These are phyloP conservation scores for Amaranthus cruentus DNA, from an alignment of 148 eudicot genomes.

Conservation along the genomic window DNA sequence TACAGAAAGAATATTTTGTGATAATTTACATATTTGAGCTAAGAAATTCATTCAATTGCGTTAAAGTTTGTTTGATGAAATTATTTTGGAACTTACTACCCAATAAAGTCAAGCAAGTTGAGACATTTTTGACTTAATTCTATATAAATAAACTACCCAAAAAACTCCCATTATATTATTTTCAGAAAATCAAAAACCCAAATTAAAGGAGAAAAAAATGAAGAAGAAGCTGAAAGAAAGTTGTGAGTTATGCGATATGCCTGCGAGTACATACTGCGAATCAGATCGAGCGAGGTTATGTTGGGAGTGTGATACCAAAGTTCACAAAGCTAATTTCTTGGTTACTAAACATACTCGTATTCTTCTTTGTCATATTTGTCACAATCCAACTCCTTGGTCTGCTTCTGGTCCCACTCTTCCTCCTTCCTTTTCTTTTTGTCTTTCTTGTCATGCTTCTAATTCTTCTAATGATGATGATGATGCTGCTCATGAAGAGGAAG, in stretches of 20 bases:
- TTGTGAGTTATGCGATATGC: slow-evolving; percentile 36
- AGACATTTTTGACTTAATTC: not conserved
- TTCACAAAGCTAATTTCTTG: slow-evolving; percentile 46
- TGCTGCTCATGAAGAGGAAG: not conserved
- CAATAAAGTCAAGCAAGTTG: not conserved
- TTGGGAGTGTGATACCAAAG: slow-evolving; percentile 42
- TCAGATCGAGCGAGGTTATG: slow-evolving; percentile 40
- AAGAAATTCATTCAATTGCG: too few species aligned
- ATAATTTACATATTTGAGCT: too few species aligned
- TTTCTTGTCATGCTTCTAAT: slow-evolving; percentile 5
- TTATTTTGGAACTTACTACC: too few species aligned
- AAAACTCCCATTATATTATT: not conserved
- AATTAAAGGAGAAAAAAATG: not conserved
- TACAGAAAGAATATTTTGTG: too few species aligned
- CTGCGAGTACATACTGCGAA: slow-evolving; percentile 36
- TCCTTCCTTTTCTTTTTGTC: slow-evolving; percentile 17
- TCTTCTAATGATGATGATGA: not conserved
- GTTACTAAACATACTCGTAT: slow-evolving; percentile 35
- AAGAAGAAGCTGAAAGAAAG: not conserved
- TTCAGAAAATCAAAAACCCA: not conserved
- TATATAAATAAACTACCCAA: too few species aligned
- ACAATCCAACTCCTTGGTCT: slow-evolving; percentile 41
- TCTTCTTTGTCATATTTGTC: slow-evolving; percentile 40
- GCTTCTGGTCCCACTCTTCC: slow-evolving; percentile 38
- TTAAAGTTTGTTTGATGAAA: too few species aligned